These are phyloP conservation scores for Paecilomyces fulvus DNA, from an alignment of 2,329 filamentous ascomycete genomes.

Conservation along the genomic window DNA sequence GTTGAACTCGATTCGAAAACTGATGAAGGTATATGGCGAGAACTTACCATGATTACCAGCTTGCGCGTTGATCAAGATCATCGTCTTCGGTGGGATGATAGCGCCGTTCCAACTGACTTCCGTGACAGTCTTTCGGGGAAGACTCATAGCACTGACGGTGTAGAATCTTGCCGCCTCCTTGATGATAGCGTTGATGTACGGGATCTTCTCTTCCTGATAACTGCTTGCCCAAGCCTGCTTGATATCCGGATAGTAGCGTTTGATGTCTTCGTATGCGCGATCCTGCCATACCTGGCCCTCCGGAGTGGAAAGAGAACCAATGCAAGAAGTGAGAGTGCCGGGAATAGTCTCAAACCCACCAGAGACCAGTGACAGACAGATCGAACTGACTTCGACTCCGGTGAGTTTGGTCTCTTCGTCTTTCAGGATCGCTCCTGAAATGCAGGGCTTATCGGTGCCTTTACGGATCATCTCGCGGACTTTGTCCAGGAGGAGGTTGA, in stretches of 20 bases:
- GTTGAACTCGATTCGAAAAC: neutral
- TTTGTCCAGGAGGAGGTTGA: slow-evolving; percentile 46
- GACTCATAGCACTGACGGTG: slow-evolving; percentile 63
- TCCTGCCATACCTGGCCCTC: slow-evolving; percentile 59
- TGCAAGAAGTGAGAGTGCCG: slow-evolving; percentile 62
- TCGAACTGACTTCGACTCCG: slow-evolving; percentile 61
- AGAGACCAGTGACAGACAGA: slow-evolving; percentile 67
- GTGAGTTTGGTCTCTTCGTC: slow-evolving; percentile 56
- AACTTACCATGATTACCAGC: slow-evolving; percentile 51
- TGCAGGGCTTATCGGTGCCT: slow-evolving; percentile 56
- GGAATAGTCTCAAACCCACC: slow-evolving; percentile 71
- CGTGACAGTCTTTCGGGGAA: slow-evolving; percentile 59
- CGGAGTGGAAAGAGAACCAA: slow-evolving; percentile 57
- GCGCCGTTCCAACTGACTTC: slow-evolving; percentile 58
- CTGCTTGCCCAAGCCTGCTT: slow-evolving; percentile 60
- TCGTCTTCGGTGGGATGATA: slow-evolving; percentile 61
- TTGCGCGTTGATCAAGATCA: slow-evolving; percentile 68
- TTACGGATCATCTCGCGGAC: slow-evolving; percentile 49
- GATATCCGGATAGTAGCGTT: slow-evolving; percentile 53
- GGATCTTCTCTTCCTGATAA: slow-evolving; percentile 59
- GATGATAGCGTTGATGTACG: slow-evolving; percentile 64
- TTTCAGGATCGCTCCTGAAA: slow-evolving; percentile 58
- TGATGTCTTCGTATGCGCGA: slow-evolving; percentile 58
- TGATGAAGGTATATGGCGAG: neutral
- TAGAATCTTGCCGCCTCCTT: slow-evolving; percentile 69